Evolutionary conservation across 176 grass and related monocot genomes (phyloP).

Genomic region (Aechmea fasciata): DNA sequence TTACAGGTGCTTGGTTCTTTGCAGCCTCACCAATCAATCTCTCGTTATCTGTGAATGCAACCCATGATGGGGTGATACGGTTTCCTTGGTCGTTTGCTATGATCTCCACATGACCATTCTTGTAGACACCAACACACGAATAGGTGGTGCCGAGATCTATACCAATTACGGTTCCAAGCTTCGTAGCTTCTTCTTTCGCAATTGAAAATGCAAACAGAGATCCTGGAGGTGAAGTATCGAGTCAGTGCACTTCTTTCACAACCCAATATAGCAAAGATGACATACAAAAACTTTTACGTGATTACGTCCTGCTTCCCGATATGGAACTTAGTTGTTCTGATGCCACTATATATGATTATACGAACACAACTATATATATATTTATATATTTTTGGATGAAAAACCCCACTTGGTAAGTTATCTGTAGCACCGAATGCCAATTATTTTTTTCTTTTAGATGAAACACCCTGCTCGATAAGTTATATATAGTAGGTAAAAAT

Average conservation of each 20-base stretch:
- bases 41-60: constrained; percentile 50
- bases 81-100: constrained; percentile 72
- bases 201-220: constrained; percentile 45
- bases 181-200: constrained; percentile 57
- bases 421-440: no score
- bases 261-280: neutral
- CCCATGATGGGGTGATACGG: constrained; percentile 67
- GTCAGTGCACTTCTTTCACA: neutral
- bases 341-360: neutral
- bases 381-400: neutral
- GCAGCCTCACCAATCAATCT: constrained; percentile 69
- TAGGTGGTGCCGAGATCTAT: constrained; percentile 26
- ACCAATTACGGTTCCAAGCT: constrained; percentile 49
- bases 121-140: constrained; percentile 53
- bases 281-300: neutral
- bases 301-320: neutral
- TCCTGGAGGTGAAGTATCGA: constrained; percentile 15
- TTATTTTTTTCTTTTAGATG: no score
- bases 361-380: neutral
- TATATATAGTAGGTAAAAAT: no score
- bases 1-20: constrained; percentile 59
- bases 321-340: neutral
- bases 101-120: constrained; percentile 55
- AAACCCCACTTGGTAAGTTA: neutral
- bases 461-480: no score